A percentile compares a stretch with the other conserved stretches of the same genome.
Evolutionary conservation across 2,329 filamentous ascomycete species (phyloP).

Genomic region (Lasiodiplodia theobromae): DNA sequence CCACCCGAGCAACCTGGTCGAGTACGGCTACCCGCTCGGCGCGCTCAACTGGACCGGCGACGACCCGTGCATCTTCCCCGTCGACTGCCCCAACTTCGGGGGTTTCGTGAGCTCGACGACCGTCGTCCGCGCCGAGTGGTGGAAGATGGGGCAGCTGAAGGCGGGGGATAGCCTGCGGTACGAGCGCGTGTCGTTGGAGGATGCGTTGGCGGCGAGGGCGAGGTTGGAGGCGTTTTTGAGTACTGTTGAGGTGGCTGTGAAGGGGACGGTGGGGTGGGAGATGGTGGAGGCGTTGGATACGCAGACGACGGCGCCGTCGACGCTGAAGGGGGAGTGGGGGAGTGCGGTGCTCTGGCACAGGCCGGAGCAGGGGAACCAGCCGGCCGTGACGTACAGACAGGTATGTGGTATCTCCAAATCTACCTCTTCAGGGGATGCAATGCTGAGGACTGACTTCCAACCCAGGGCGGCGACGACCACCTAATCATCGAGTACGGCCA

Average conservation of each 20-base stretch:
- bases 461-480: conserved; percentile 52
- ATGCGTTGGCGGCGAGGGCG: conserved; percentile 56
- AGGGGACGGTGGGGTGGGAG: conserved; percentile 27
- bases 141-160: conserved; percentile 68
- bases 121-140: conserved; percentile 64
- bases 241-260: conserved; percentile 50
- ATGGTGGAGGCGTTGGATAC: conserved; percentile 15
- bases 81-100: conserved; percentile 67
- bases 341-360: conserved; percentile 43
- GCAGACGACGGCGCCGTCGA: conserved; percentile 22
- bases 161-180: conserved; percentile 64
- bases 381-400: conserved; percentile 38
- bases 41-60: conserved; percentile 69
- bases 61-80: conserved; percentile 65
- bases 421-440: neutral
- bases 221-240: conserved; percentile 55
- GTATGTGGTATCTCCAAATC: neutral
- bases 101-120: conserved; percentile 66
- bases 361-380: conserved; percentile 34
- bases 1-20: conserved; percentile 64
- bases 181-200: conserved; percentile 58
- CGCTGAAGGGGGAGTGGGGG: conserved; percentile 10
- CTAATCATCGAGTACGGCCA: conserved; percentile 66
- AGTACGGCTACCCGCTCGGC: conserved; percentile 65
- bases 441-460: conserved; percentile 41